These are phyloP conservation scores for Ceratobasidium sp. DNA, from an alignment of 1,284 basidiomycete species.

Conservation along the genomic window DNA sequence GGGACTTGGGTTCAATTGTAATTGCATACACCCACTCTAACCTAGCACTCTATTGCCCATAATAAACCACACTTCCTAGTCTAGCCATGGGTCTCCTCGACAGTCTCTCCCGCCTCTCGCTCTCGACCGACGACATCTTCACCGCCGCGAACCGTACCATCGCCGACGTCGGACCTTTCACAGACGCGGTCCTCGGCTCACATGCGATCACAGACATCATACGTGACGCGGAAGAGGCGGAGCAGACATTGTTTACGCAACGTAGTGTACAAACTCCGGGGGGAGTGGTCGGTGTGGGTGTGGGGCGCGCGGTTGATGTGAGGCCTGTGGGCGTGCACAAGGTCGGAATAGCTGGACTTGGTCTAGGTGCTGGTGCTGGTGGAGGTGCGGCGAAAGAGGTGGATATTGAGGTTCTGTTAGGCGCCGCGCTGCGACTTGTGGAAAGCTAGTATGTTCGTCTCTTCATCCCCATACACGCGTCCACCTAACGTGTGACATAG, in stretches of 20 bases:
- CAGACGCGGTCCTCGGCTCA: constrained; percentile 18
- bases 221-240: constrained; percentile 30
- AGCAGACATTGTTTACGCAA: constrained; percentile 35
- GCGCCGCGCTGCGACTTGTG: constrained; percentile 17
- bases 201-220: constrained; percentile 31
- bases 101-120: constrained; percentile 19
- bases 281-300: constrained; percentile 19
- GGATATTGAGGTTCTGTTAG: constrained; percentile 30
- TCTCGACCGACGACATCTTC: constrained; percentile 35
- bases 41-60: not conserved
- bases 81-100: constrained; percentile 20
- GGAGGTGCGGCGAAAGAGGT: not conserved
- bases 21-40: constrained; percentile 3
- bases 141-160: constrained; percentile 28
- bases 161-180: constrained; percentile 32
- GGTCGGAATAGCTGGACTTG: not conserved
- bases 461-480: not conserved
- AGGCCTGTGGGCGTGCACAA: constrained; percentile 6
- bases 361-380: constrained; percentile 2
- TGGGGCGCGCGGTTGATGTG: constrained; percentile 8
- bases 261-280: constrained; percentile 21
- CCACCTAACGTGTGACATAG: not conserved
- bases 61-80: not conserved
- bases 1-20: too few species aligned
- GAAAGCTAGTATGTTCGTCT: constrained; percentile 20